Evolutionary conservation across 345 rosid species (phyloP), one percentile per base, ranked within the genome.

Genomic region (Hibiscus trionum): DNA sequence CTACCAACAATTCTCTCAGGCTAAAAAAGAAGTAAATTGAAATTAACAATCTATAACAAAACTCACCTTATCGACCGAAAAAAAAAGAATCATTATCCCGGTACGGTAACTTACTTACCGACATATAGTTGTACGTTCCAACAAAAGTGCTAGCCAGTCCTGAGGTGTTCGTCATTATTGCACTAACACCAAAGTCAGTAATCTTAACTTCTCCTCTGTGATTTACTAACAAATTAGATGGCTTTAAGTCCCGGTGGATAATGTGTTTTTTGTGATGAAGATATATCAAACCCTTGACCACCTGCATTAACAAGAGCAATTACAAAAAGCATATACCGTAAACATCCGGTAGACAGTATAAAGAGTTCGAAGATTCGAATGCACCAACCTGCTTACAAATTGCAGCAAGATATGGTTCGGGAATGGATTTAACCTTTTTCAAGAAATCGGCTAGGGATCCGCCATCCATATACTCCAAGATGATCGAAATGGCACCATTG

Each of bases 161-260:
- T 3, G 84, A 77, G 27, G 94, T 84, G 82, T 75, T 86, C 21
- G 85, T 82, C 91, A 91, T 84, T 72, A 93, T 88, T 21, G 90
- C 83, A 75, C 98, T 91, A 56, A 93, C 98, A 71, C 98, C 98
- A 81, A 95, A 95, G 79, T 95, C 97, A 21, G 99, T 88, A 75
- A 95, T 91, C 84, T 95, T 95, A 77, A 95, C 97, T 80, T 90
- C 96, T 53, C 99, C 99, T 83, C 86, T 82, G 69, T 95, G 99
- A 76, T 91, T 95, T 77, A 95, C 86, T 55, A 92, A 83, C 86
- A 95, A 79, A 76, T 95, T 91, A 1, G 96, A 91, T 16, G 98
- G 98, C 75, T 91, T 93, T 64, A 93, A 72, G 76, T 93, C 88
- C 70, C 94, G 79, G 77, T 89, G 94, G 61, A 89, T 87, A n/a